Conservation (phyloP, 345 rosid species). For the Brassica nigra region DNA sequence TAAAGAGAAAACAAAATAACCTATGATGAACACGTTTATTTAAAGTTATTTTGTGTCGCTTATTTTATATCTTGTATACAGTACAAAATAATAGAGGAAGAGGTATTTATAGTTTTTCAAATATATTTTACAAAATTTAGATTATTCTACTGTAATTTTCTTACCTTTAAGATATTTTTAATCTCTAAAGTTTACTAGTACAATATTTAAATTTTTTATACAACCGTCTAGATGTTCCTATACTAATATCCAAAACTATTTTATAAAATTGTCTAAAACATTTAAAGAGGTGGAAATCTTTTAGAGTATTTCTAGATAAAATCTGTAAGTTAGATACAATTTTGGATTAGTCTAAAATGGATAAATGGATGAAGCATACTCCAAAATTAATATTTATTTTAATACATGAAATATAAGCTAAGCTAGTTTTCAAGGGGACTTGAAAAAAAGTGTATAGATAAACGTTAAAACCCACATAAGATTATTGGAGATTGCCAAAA, state of each 20-base stretch:
- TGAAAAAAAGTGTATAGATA: neutral
- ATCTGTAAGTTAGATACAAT: neutral
- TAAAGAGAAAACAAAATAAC: neutral
- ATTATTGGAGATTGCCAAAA: conserved; percentile 30
- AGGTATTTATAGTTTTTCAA: neutral
- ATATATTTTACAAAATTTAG: neutral
- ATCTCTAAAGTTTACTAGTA: neutral
- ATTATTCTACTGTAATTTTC: neutral
- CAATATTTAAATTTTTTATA: neutral
- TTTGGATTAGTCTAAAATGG: neutral
- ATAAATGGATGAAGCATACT: neutral
- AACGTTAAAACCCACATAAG: conserved; percentile 5
- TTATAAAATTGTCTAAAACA: neutral
- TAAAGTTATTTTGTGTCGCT: too few species aligned
- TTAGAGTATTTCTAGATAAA: neutral
- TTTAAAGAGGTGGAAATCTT: neutral
- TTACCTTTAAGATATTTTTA: too few species aligned
- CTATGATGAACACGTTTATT: neutral
- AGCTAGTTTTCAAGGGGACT: neutral
- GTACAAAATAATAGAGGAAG: too few species aligned
- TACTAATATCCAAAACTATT: neutral
- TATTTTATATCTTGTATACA: too few species aligned
- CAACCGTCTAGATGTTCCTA: neutral
- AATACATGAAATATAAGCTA: conserved; percentile 1
- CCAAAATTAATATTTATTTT: neutral